Evolutionary conservation across 441 rosid genomes (phyloP).

Genomic region (Heliophila coronopifolia): DNA sequence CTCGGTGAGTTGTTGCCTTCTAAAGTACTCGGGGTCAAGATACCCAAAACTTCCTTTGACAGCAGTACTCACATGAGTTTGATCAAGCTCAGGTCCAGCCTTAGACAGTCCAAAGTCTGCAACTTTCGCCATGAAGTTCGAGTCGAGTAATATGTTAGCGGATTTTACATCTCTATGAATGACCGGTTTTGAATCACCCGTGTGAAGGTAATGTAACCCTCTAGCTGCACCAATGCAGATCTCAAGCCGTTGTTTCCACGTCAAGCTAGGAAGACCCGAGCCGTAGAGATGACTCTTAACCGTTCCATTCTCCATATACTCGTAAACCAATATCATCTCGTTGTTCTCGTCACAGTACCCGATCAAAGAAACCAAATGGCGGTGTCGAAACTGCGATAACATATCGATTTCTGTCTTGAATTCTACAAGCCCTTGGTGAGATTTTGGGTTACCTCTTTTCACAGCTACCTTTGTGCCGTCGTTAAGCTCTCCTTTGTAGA

Average conservation of each 20-base stretch:
- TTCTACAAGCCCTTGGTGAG: constrained; percentile 91
- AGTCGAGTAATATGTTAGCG: constrained; percentile 84
- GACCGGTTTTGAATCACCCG: constrained; percentile 84
- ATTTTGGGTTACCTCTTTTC: constrained; percentile 81
- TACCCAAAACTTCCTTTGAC: constrained; percentile 94
- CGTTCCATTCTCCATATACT: constrained; percentile 94
- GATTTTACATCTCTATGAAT: constrained; percentile 95
- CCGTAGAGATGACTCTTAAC: constrained; percentile 88
- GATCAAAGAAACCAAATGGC: constrained; percentile 82
- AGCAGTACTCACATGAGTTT: constrained; percentile 92
- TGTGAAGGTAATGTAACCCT: constrained; percentile 94
- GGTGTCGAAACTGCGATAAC: constrained; percentile 90
- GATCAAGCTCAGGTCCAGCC: constrained; percentile 87
- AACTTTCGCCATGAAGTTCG: constrained; percentile 86
- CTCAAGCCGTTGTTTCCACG: constrained; percentile 89
- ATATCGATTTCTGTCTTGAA: constrained; percentile 92
- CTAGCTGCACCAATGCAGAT: constrained; percentile 84
- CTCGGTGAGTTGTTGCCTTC: constrained; percentile 86
- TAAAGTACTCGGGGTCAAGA: constrained; percentile 82
- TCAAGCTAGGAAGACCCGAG: constrained; percentile 59
- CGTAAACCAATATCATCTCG: constrained; percentile 89
- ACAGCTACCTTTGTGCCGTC: constrained; percentile 81
- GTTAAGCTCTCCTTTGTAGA: constrained; percentile 65
- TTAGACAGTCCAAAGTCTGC: constrained; percentile 93
- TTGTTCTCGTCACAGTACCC: constrained; percentile 89